Evolutionary conservation across 2,329 filamentous ascomycete genomes (phyloP).

Genomic region (Didymella arachidicola): DNA sequence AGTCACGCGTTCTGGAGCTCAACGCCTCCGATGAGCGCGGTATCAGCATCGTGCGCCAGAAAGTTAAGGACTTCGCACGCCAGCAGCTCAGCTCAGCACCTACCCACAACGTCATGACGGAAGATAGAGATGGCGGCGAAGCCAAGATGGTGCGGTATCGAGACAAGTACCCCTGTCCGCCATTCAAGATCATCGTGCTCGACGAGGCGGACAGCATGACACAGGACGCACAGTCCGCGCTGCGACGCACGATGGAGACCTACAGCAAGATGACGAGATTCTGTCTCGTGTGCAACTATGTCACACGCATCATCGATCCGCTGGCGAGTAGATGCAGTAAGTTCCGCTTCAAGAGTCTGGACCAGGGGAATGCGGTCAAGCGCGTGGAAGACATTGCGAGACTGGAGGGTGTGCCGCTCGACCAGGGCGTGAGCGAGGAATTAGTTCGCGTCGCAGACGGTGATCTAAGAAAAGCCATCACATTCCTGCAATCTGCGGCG

Average conservation of each 20-base stretch:
- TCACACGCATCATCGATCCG: slow-evolving; percentile 96
- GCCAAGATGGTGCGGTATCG: slow-evolving; percentile 56
- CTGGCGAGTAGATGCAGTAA: slow-evolving; percentile 93
- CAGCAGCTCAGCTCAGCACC: slow-evolving; percentile 90
- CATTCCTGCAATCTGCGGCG: slow-evolving; percentile 93
- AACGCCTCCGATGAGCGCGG: slow-evolving; percentile 99
- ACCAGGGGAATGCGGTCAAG: slow-evolving; percentile 81
- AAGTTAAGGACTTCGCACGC: slow-evolving; percentile 97
- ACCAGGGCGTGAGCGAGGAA: slow-evolving; percentile 80
- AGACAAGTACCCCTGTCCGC: slow-evolving; percentile 85
- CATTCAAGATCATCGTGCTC: slow-evolving; percentile 98
- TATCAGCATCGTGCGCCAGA: slow-evolving; percentile 94
- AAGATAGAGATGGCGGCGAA: slow-evolving; percentile 44
- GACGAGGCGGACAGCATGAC: slow-evolving; percentile 99
- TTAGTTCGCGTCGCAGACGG: slow-evolving; percentile 90
- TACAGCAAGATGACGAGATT: slow-evolving; percentile 97
- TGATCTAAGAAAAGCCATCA: slow-evolving; percentile 95
- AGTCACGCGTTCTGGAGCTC: slow-evolving; percentile 93
- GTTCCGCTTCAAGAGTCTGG: slow-evolving; percentile 96
- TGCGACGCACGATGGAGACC: slow-evolving; percentile 96
- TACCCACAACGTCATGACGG: slow-evolving; percentile 65
- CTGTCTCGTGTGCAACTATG: slow-evolving; percentile 98
- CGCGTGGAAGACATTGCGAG: slow-evolving; percentile 83
- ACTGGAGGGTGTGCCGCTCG: slow-evolving; percentile 77
- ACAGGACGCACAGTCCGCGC: slow-evolving; percentile 92